Base-by-base conservation (phyloP, 441 rosid genomes). In the Macaranga tanarius region DNA sequence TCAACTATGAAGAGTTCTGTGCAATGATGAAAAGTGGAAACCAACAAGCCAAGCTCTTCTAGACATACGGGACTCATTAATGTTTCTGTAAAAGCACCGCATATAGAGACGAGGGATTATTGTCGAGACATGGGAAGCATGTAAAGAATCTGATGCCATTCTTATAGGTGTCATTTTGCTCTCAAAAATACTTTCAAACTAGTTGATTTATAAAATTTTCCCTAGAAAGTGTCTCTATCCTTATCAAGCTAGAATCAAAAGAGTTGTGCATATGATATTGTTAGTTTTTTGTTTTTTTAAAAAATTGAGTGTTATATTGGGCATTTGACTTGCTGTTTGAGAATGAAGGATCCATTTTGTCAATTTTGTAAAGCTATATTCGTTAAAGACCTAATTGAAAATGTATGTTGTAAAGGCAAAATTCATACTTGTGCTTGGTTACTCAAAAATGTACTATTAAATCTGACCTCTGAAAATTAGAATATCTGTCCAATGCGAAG, bases 11-110 rank as follows among this genome's bases (percentile, higher is more conserved):
- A 34, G 94, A 87, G 67, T 88, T 90, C 69, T 87, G 81, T 70
- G 86, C 89, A 19, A 93, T 91, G 97, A 91, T 93, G 98, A 86
- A 83, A 75, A 93, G 84, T 76, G 95, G 94, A 74, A 91, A 70
- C 68, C 72, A 64, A 63, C 75, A 72, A 19, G 70, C 56, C 26
- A 72, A 40, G 62, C 69, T 72, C 62, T 64, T 72, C 55, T 72
- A 72, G 54, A 52, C 17, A 12, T 10, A 15, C 17, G 7, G 7
- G 66, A 16, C 42, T 59, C 19, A 12, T 8, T 23, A 40, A 19
- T 22, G 15, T 70, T 70, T 58, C 52, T 28, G 65, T 22, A 4
- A 19, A 26, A 57, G 15, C 48, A 23, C 52, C 48, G 7, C 28
- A 28, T 9, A 28, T 12, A 15, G 42, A n/a, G 31, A 50, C 59